These are phyloP conservation scores for Eucalyptus decipiens DNA, from an alignment of 345 rosid genomes.

Conservation along the genomic window DNA sequence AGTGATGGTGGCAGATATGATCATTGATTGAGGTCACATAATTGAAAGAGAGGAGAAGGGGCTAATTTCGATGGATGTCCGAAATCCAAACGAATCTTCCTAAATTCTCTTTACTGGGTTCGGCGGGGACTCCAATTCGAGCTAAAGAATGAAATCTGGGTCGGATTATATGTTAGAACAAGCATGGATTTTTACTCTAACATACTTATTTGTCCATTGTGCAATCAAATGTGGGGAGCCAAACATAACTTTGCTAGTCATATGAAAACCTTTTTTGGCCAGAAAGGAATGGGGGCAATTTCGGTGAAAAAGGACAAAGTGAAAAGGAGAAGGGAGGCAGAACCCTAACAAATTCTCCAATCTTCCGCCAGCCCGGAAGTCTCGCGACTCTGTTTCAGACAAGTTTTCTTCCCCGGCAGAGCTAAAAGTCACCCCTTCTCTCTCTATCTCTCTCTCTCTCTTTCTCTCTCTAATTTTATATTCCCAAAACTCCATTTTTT, in stretches of 20 bases:
- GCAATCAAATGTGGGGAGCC: not conserved
- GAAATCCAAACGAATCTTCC: not conserved
- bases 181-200: not conserved
- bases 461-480: not conserved
- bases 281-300: not conserved
- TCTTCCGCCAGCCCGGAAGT: slow-evolving; percentile 41
- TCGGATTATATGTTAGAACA: not conserved
- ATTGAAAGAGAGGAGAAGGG: not conserved
- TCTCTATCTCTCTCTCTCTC: too few species aligned
- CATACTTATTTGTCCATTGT: not conserved
- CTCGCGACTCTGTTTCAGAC: slow-evolving; percentile 54
- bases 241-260: not conserved
- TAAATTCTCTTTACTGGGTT: not conserved
- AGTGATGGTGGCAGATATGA: not conserved
- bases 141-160: not conserved
- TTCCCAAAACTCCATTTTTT: not conserved
- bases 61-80: rapidly evolving
- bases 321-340: too few species aligned
- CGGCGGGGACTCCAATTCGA: not conserved
- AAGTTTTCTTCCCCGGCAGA: slow-evolving; percentile 33
- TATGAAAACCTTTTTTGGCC: not conserved
- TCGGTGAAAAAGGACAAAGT: not conserved
- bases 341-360: slow-evolving; percentile 1
- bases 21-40: not conserved
- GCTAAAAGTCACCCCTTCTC: slow-evolving; percentile 21